These are phyloP conservation scores for Aristolochia contorta DNA, from an alignment of 164 flowering plant species.

Conservation along the genomic window DNA sequence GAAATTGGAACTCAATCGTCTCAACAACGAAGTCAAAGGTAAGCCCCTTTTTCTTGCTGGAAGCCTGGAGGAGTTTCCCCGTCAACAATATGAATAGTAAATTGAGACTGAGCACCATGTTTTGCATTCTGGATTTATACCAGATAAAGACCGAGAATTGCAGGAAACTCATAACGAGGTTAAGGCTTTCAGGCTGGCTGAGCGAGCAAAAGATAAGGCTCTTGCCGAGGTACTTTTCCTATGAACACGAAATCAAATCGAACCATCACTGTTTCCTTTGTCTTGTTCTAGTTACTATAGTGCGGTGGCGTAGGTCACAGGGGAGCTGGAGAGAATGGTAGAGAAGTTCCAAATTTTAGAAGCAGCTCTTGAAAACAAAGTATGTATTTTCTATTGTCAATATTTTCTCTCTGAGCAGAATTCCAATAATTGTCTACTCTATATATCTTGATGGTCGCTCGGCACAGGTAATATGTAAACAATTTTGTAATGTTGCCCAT, in stretches of 20 bases:
- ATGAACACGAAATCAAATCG: neutral
- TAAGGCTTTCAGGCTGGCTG: slow-evolving; percentile 6
- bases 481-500: neutral
- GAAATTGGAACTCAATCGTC: slow-evolving; percentile 33
- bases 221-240: slow-evolving; percentile 4
- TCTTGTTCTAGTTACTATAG: neutral
- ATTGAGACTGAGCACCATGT: neutral
- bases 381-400: neutral
- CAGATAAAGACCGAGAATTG: slow-evolving; percentile 9
- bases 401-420: neutral
- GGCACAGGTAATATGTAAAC: no score
- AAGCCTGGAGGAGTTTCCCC: no score
- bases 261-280: neutral
- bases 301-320: neutral
- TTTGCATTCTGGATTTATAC: neutral
- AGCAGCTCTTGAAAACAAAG: neutral
- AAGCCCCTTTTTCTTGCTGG: neutral
- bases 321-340: neutral
- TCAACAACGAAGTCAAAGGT: slow-evolving; percentile 42
- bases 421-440: no score
- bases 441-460: no score
- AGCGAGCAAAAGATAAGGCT: slow-evolving; percentile 6
- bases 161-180: slow-evolving; percentile 4
- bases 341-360: neutral
- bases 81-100: no score